Percentiles rank a stretch among this genome's conserved stretches.
These are phyloP conservation scores for Dendrobium nobile DNA, from an alignment of 106 monocot species.

Conservation along the genomic window DNA sequence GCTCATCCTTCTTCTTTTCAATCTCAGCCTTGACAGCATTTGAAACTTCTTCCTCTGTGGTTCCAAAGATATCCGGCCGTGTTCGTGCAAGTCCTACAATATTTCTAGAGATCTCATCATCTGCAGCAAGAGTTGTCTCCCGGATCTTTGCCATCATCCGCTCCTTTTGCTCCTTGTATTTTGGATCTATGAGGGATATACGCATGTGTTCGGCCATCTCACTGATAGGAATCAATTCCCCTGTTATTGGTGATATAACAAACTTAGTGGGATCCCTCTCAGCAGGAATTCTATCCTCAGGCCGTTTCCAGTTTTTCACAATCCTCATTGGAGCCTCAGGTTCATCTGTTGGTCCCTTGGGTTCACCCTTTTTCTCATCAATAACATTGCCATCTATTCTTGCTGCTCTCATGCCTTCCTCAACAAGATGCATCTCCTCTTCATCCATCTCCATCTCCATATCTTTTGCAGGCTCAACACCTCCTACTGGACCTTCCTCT, in stretches of 20 bases:
- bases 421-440: slow-evolving; percentile 89
- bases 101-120: slow-evolving; percentile 94
- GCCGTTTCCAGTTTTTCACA: slow-evolving; percentile 97
- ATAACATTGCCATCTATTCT: slow-evolving; percentile 44
- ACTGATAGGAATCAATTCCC: slow-evolving; percentile 88
- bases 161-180: slow-evolving; percentile 99
- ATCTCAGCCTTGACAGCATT: slow-evolving; percentile 98
- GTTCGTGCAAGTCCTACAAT: slow-evolving; percentile 95
- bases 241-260: slow-evolving; percentile 92
- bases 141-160: slow-evolving; percentile 99
- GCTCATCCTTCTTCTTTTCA: slow-evolving; percentile 98
- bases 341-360: slow-evolving; percentile 29
- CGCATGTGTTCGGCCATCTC: slow-evolving; percentile 99
- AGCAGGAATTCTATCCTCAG: slow-evolving; percentile 75
- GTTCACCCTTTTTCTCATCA: slow-evolving; percentile 36
- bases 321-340: slow-evolving; percentile 91
- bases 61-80: slow-evolving; percentile 96
- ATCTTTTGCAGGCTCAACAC: slow-evolving; percentile 64
- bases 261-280: slow-evolving; percentile 90
- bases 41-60: slow-evolving; percentile 95
- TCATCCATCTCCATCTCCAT: slow-evolving; percentile 99
- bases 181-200: slow-evolving; percentile 94
- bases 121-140: slow-evolving; percentile 90
- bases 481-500: slow-evolving; percentile 37
- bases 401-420: slow-evolving; percentile 90